A percentile compares a stretch with the other conserved stretches of the same genome.
Evolutionary conservation across 2,329 filamentous ascomycete species (phyloP).

Genomic region (Apiospora malaysiana): DNA sequence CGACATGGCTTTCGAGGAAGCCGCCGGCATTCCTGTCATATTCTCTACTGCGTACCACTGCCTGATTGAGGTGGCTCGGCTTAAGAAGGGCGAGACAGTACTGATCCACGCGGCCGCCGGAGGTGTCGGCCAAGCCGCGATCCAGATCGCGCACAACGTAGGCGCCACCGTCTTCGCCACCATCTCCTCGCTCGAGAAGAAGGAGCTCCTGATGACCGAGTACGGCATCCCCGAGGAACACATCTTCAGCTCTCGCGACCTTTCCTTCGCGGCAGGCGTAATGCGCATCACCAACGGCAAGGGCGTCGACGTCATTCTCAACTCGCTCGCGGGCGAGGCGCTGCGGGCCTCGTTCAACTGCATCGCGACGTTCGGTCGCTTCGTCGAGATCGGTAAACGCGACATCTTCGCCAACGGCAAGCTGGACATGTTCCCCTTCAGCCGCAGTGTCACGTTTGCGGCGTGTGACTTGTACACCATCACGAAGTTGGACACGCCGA

Average conservation of each 20-base stretch:
- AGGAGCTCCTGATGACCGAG: slow-evolving; percentile 17
- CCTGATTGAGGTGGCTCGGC: slow-evolving; percentile 22
- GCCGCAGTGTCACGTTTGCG: slow-evolving; percentile 23
- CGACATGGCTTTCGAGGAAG: slow-evolving; percentile 25
- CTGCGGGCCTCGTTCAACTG: slow-evolving; percentile 24
- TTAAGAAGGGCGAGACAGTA: slow-evolving; percentile 24
- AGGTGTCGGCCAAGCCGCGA: slow-evolving; percentile 27
- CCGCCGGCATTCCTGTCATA: slow-evolving; percentile 23
- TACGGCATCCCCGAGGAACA: slow-evolving; percentile 25
- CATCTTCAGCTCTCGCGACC: slow-evolving; percentile 26
- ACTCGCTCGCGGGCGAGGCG: slow-evolving; percentile 24
- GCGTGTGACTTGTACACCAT: slow-evolving; percentile 25
- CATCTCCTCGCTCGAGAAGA: slow-evolving; percentile 25
- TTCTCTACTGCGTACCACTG: slow-evolving; percentile 24
- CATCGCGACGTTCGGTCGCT: slow-evolving; percentile 24
- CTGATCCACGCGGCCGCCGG: slow-evolving; percentile 27
- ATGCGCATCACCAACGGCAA: slow-evolving; percentile 22
- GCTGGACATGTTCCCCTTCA: slow-evolving; percentile 26
- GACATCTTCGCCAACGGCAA: slow-evolving; percentile 26
- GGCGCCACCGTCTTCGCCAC: slow-evolving; percentile 25
- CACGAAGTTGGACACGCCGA: slow-evolving; percentile 19
- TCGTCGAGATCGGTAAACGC: slow-evolving; percentile 26
- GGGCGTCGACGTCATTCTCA: slow-evolving; percentile 23
- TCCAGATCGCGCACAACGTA: slow-evolving; percentile 25
- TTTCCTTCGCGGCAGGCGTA: slow-evolving; percentile 25